These are phyloP conservation scores for Chaetomium tenue DNA, from an alignment of 495 filamentous ascomycete species.

Conservation along the genomic window DNA sequence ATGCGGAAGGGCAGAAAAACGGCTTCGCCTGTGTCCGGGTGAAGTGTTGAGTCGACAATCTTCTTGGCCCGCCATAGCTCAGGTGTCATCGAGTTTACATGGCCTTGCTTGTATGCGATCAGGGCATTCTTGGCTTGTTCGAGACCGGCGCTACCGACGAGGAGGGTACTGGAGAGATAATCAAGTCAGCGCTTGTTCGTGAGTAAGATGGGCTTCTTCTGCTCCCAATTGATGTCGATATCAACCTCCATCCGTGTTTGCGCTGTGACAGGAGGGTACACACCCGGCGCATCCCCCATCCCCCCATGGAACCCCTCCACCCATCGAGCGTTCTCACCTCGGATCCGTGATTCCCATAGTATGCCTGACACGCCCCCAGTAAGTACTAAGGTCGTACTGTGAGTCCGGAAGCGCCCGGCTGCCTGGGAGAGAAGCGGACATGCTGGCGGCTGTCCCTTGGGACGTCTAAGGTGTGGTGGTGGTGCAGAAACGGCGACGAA, in stretches of 20 bases:
- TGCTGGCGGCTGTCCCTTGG: conserved; percentile 36
- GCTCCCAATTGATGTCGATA: conserved; percentile 10
- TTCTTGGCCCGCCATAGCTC: conserved; percentile 96
- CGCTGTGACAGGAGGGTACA: conserved; percentile 1
- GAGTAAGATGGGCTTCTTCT: background rate
- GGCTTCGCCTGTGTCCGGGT: conserved; percentile 89
- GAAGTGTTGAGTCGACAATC: conserved; percentile 90
- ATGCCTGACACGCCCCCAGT: conserved; percentile 93
- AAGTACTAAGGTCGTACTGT: conserved; percentile 87
- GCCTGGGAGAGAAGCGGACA: conserved; percentile 91
- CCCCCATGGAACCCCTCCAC: background rate
- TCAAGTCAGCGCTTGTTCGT: conserved; percentile 13
- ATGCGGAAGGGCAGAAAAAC: conserved; percentile 95
- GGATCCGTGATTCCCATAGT: conserved; percentile 89
- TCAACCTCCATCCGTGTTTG: conserved; percentile 6
- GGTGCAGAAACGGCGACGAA: background rate
- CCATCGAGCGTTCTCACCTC: conserved; percentile 62
- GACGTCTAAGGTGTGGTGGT: conserved; percentile 1
- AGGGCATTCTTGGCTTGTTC: conserved; percentile 79
- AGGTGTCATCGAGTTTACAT: conserved; percentile 74
- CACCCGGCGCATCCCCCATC: conserved; percentile 12
- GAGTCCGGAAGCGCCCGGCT: conserved; percentile 81
- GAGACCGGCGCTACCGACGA: conserved; percentile 71
- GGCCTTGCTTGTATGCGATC: conserved; percentile 75
- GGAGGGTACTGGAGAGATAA: conserved; percentile 61